phyloP scores from a whole-genome alignment of 768 basidiomycete species.

The Lactarius pseudohatsudake region DNA sequence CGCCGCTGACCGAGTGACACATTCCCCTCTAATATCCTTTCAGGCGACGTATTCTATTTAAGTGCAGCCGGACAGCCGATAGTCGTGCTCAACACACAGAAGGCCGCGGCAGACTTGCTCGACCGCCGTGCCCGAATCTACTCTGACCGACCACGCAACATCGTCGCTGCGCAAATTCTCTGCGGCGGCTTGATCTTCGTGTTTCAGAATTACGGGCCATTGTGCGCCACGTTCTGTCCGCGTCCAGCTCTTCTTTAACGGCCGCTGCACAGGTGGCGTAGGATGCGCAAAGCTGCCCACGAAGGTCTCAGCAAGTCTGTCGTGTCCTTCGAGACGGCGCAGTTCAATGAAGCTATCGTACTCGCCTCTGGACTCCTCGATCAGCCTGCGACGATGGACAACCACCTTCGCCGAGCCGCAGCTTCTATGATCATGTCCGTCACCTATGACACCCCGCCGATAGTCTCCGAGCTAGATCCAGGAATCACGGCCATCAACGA shows the following conservation, averaged over 20 bases:
- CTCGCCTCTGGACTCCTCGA: background rate
- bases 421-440: slow-evolving; percentile 21
- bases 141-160: slow-evolving; percentile 24
- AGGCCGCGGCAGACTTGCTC: slow-evolving; percentile 32
- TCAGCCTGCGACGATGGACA: background rate
- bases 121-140: slow-evolving; percentile 28
- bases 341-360: slow-evolving; percentile 4
- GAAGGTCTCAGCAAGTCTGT: slow-evolving; percentile 7
- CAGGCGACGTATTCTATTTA: slow-evolving; percentile 28
- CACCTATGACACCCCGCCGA: slow-evolving; percentile 11
- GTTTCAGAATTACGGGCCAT: slow-evolving; percentile 20
- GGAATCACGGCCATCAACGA: background rate
- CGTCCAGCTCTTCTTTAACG: background rate
- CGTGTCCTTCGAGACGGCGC: background rate
- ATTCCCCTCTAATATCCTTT: background rate
- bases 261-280: slow-evolving; percentile 22
- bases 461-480: background rate
- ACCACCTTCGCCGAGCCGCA: background rate
- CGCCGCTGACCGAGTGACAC: no score
- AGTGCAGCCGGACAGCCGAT: slow-evolving; percentile 27
- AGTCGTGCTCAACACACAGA: slow-evolving; percentile 31
- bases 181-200: slow-evolving; percentile 21
- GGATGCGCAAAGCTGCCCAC: slow-evolving; percentile 14
- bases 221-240: slow-evolving; percentile 6
- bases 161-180: slow-evolving; percentile 22